Evolutionary conservation across 2,329 filamentous ascomycete species (phyloP).

Genomic region (Fusarium xylarioides): DNA sequence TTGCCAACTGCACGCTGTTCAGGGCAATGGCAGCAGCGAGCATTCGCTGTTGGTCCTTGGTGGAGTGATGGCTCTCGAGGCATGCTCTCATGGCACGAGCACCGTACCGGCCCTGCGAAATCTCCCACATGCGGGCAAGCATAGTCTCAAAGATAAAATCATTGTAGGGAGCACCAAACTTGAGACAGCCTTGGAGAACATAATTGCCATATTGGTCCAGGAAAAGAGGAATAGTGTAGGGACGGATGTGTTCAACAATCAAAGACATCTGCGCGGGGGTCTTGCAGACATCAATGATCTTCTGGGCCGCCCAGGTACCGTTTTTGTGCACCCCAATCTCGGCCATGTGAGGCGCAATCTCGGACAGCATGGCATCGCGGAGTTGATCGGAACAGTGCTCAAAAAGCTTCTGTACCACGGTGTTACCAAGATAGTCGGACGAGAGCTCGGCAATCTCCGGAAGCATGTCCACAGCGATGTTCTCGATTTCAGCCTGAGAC

Average conservation of each 20-base stretch:
- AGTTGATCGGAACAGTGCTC: slow-evolving; percentile 92
- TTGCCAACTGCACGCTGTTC: slow-evolving; percentile 94
- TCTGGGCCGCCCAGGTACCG: slow-evolving; percentile 98
- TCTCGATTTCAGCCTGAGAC: slow-evolving; percentile 87
- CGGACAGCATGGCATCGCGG: slow-evolving; percentile 88
- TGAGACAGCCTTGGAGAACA: slow-evolving; percentile 93
- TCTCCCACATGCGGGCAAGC: slow-evolving; percentile 92
- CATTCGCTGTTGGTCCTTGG: slow-evolving; percentile 94
- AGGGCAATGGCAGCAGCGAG: slow-evolving; percentile 94
- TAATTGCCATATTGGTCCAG: slow-evolving; percentile 99
- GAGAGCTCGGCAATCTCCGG: slow-evolving; percentile 94
- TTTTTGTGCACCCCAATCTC: slow-evolving; percentile 99
- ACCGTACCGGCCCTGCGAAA: slow-evolving; percentile 91
- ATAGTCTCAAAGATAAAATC: slow-evolving; percentile 99
- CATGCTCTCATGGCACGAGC: slow-evolving; percentile 97
- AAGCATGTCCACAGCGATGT: slow-evolving; percentile 91
- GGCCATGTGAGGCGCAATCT: slow-evolving; percentile 90
- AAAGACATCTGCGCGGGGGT: slow-evolving; percentile 81
- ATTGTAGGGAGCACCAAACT: slow-evolving; percentile 88
- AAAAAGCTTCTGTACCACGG: slow-evolving; percentile 98
- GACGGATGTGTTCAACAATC: slow-evolving; percentile 84
- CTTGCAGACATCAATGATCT: slow-evolving; percentile 97
- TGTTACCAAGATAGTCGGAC: slow-evolving; percentile 97
- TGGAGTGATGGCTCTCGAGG: slow-evolving; percentile 93
- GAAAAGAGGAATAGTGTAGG: slow-evolving; percentile 91